A percentile compares a stretch with the other conserved stretches of the same genome.
Conservation (phyloP, 2,329 filamentous ascomycete species). For the Tolypocladium amazonense region DNA sequence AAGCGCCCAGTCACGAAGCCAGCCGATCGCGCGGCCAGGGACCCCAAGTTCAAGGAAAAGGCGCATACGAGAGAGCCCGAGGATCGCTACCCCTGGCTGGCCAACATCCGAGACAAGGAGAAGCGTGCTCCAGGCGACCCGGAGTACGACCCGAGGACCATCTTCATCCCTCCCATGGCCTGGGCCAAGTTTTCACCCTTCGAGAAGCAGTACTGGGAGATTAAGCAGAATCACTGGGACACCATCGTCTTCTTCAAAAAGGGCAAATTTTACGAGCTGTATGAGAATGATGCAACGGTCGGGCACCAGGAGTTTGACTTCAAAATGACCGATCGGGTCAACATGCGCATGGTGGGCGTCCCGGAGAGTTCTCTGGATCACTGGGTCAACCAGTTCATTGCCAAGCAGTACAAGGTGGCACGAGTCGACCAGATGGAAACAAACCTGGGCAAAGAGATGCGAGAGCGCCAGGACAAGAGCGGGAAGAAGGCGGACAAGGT, state of each 20-base stretch:
- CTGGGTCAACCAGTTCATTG: slow-evolving; percentile 97
- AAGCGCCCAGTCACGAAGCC: slow-evolving; percentile 24
- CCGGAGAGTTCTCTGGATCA: slow-evolving; percentile 91
- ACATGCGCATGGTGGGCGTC: slow-evolving; percentile 99
- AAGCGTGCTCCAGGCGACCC: slow-evolving; percentile 67
- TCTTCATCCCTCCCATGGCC: slow-evolving; percentile 77
- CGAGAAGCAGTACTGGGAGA: slow-evolving; percentile 98
- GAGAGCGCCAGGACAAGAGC: slow-evolving; percentile 63
- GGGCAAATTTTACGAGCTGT: slow-evolving; percentile 97
- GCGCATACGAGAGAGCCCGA: slow-evolving; percentile 76
- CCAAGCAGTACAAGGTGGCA: slow-evolving; percentile 95
- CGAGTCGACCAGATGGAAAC: slow-evolving; percentile 96
- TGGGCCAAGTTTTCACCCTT: slow-evolving; percentile 84
- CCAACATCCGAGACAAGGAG: slow-evolving; percentile 75
- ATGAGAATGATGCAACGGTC: slow-evolving; percentile 94
- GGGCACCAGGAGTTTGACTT: slow-evolving; percentile 95
- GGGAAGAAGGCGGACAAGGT: slow-evolving; percentile 80
- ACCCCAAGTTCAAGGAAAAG: slow-evolving; percentile 45
- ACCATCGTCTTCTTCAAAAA: slow-evolving; percentile 99
- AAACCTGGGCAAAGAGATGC: slow-evolving; percentile 93
- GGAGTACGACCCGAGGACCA: slow-evolving; percentile 81
- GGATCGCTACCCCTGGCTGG: slow-evolving; percentile 82
- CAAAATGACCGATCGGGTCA: slow-evolving; percentile 94
- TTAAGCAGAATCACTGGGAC: slow-evolving; percentile 96
- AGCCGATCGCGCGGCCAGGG: slow-evolving; percentile 15